These are phyloP conservation scores for Lactarius quietus DNA, from an alignment of 768 basidiomycete genomes.

Conservation along the genomic window DNA sequence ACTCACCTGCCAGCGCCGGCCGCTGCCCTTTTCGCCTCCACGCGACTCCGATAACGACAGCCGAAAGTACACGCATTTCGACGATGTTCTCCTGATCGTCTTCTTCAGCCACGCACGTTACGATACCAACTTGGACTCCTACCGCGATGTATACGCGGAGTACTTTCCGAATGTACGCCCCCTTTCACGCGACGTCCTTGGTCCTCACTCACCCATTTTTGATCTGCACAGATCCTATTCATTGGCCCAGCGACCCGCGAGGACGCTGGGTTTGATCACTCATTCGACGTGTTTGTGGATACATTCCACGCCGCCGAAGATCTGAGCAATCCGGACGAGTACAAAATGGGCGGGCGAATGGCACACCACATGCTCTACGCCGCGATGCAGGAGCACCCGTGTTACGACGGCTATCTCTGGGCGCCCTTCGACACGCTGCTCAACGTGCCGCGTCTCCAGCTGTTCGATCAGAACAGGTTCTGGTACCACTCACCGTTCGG, in stretches of 20 bases:
- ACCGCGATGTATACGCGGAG: slow-evolving; percentile 44
- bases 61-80: slow-evolving; percentile 37
- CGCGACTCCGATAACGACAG: slow-evolving; percentile 20
- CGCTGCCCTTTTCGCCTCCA: slow-evolving; percentile 25
- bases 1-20: slow-evolving; percentile 29
- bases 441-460: slow-evolving; percentile 46
- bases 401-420: slow-evolving; percentile 52
- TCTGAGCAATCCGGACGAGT: slow-evolving; percentile 34
- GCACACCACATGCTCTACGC: slow-evolving; percentile 54
- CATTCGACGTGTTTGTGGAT: slow-evolving; percentile 49
- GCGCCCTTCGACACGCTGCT: slow-evolving; percentile 50
- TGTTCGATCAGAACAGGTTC: slow-evolving; percentile 43
- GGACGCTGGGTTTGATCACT: slow-evolving; percentile 45
- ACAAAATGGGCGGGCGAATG: slow-evolving; percentile 48
- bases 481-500: slow-evolving; percentile 52
- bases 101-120: slow-evolving; percentile 52
- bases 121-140: slow-evolving; percentile 44
- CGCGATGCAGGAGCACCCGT: slow-evolving; percentile 40
- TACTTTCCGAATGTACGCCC: slow-evolving; percentile 48
- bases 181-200: not conserved
- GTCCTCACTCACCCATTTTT: not conserved
- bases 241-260: slow-evolving; percentile 46
- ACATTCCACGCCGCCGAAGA: slow-evolving; percentile 46
- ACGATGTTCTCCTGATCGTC: slow-evolving; percentile 43
- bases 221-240: slow-evolving; percentile 43